Evolutionary conservation across 106 monocot genomes (phyloP), one percentile per base, ranked within the genome.

Genomic region (Dioscorea zingiberensis): DNA sequence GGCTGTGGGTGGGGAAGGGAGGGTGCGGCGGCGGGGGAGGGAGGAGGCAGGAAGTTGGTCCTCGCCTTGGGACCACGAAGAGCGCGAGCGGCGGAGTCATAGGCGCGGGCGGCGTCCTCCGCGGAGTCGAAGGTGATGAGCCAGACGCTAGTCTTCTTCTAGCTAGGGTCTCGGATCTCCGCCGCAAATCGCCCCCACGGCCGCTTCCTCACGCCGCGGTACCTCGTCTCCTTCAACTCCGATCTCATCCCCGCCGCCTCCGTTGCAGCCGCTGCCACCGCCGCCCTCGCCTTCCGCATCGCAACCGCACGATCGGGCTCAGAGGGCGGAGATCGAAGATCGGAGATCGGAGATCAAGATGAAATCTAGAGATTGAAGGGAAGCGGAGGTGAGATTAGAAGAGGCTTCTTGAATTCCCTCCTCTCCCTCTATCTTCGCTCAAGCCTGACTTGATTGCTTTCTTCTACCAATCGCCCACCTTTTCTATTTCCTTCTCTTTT

Each of bases 121-220:
- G 84, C 88, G 48, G 83, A 84, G 80, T 87, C 87, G 68, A 77
- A 84, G 53, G 87, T 84, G 44, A 80, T 80, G 63, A 84, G 81
- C 83, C 88, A 81, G 18, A 84, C 88, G 3, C 88, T 64, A 3
- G 81, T 68, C 63, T 81, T 78, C 74, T 77, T 74, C 71, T 23
- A 55, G n/a, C n/a, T n/a, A 2, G 81, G 77, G 58, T 81, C 81
- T 6, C 85, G 74, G 73, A 85, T 85, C 84, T 84, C 84, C 27
- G 84, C 80, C 22, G 84, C 84, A 51, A 84, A 84, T 0, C 84
- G 79, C 12, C 84, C 84, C 84, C 84, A 84, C 14, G 87, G 87
- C 25, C 87, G 69, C 68, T 84, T 87, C 44, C 87, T 73, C 9
- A 87, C 87, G 32, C 87, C 83, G 3, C 87, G 73, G 77, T 63